Evolutionary conservation across 177 flowering plant species (phyloP), one percentile per base, ranked within the genome.

Genomic region (Vitis hybrid): DNA sequence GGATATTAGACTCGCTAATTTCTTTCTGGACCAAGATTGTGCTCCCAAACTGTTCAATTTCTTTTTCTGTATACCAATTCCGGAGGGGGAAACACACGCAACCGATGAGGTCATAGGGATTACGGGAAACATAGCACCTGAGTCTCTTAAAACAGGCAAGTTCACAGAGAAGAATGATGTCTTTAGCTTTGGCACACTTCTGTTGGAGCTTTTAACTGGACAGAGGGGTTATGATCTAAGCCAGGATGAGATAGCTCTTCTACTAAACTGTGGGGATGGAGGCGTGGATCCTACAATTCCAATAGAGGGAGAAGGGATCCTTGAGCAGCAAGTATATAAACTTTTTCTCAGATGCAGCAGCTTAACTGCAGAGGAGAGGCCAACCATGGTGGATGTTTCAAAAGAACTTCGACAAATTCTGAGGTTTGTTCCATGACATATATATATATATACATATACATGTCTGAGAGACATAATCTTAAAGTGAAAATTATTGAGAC

Each of bases 151-250:
- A 1, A 18, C 66, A 7, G 52, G 54, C 30, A 10, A 18, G 6
- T 34, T 32, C 10, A 54, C 52, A 26, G 73, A 71, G 57, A 71
- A 57, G 32, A 6, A 2, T 4, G 77, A 74, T 21, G 69, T 69
- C 14, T 69, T 10, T 30, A 51, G 65, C 14, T 69, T 69, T 17
- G 72, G 77, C 11, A 34, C 34, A 3, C 30, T 58, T 3, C 18
- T 74, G 26, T 18, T 69, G 10, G 69, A 64, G 59, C 54, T 74
- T 58, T 51, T 74, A 45, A 74, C 69, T 6, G 69, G 77, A 34
- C 26, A 51, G 13, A 60, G 11, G n/a, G 19, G 18, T 19, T 15
- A 23, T 52, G 58, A 60, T 61, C 21, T 4, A 14, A 15, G 15
- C 10, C 50, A n/a, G 51, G 55, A 21, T 54, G 65, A 26, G 1